Evolutionary conservation across 441 rosid genomes (phyloP), one percentile per base, ranked within the genome.

Genomic region (Populus tomentosa): DNA sequence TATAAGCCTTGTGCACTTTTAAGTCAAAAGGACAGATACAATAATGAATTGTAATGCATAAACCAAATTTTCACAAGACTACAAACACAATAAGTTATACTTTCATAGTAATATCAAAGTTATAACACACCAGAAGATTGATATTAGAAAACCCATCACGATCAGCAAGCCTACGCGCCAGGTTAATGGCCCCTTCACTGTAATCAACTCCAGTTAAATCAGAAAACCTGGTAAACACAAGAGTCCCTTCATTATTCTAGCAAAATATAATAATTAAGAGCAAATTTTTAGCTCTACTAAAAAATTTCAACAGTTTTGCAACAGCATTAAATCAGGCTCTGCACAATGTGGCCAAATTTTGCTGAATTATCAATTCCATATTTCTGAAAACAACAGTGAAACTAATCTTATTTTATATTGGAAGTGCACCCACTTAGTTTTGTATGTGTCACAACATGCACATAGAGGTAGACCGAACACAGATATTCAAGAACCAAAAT

Each of bases 121-220:
- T 35, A 63, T 63, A 30, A 32, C 89, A 73, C 92, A 94, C 97
- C 95, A 91, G 72, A 83, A 94, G 94, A 53, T 88, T 82, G 66
- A 95, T 87, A 82, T 80, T 76, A 56, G 92, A 84, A 84, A 81
- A 88, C 56, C 98, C 95, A 86, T 91, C 91, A 77, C 97, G 91
- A 72, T 85, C 82, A 82, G 97, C 93, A 79, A 95, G 90, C 79
- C 88, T 90, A 77, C 82, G 89, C 35, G 99, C 95, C 53, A 95
- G 99, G 82, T 89, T 86, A 73, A 94, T 83, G 6, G 97, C 99
- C 38, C 92, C 93, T 85, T 95, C 98, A 78, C 97, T 92, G 68
- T 95, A 95, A 81, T 95, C 97, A 73, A 83, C 84, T 79, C 98
- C 98, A 8, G 95, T 95, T 84, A 94, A 88, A 81, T 92, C 97